These are phyloP conservation scores for Helminthosporium solani DNA, from an alignment of 2,329 filamentous ascomycete genomes.

Conservation along the genomic window DNA sequence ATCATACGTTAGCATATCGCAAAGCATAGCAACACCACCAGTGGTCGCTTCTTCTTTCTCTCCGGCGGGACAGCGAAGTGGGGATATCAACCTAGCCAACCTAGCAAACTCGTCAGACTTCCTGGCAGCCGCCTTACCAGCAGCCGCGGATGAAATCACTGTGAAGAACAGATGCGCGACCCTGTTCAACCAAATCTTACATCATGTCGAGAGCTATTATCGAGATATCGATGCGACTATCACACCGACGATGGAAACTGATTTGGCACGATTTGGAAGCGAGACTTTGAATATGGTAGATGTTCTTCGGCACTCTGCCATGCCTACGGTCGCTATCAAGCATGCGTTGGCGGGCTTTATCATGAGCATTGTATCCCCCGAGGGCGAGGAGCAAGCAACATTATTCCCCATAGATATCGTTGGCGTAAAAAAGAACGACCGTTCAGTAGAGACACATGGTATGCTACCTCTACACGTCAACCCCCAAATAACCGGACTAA, in stretches of 20 bases:
- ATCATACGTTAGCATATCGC: constrained; percentile 32
- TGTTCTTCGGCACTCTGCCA: constrained; percentile 25
- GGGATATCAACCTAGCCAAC: constrained; percentile 6
- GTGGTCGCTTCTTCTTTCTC: constrained; percentile 8
- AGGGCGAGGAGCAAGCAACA: constrained; percentile 13
- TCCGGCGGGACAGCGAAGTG: constrained; percentile 6
- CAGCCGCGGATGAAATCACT: constrained; percentile 22
- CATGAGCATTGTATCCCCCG: constrained; percentile 22
- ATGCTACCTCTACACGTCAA: background rate
- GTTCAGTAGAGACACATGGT: constrained; percentile 9
- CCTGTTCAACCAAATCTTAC: constrained; percentile 30
- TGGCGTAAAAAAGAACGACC: constrained; percentile 10
- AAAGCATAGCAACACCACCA: constrained; percentile 15
- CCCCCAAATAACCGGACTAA: background rate
- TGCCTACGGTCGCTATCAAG: constrained; percentile 31
- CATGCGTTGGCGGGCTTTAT: constrained; percentile 33
- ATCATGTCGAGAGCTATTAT: constrained; percentile 35
- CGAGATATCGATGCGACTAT: constrained; percentile 38
- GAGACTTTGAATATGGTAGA: constrained; percentile 24
- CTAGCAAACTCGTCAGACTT: constrained; percentile 13
- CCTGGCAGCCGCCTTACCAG: constrained; percentile 25
- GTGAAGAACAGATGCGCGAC: constrained; percentile 20
- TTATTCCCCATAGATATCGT: constrained; percentile 29
- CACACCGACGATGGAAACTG: constrained; percentile 34
- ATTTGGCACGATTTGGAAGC: constrained; percentile 28